Evolutionary conservation across 768 basidiomycete species (phyloP), one percentile per base, ranked within the genome.

Genomic region (Suillus hirtellus): DNA sequence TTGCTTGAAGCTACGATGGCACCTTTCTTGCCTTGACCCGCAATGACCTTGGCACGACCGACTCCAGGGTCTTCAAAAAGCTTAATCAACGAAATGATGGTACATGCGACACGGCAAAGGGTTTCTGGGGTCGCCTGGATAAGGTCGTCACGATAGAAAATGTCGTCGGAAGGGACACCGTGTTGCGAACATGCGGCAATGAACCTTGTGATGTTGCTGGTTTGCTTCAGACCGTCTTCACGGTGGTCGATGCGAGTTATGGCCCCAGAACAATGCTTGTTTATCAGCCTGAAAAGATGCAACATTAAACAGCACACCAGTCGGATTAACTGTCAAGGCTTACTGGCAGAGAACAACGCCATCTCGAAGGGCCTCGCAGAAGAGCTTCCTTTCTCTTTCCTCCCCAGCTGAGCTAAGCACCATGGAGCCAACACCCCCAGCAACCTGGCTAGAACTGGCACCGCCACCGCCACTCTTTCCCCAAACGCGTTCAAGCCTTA

Each of bases 271-370:
- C 86, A 82, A 55, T 92, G 85, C 72, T 89, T 90, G 76, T 93
- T 93, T 80, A 93, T 82, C 64, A 94, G 82, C 66, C 93, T 95
- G 70, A 9, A 59, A 55, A 44, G 64, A 56, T 50, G 60, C 50
- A 61, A 42, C 24, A 42, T 58, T 42, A 27, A 31, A 46, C 31
- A 38, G 50, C 59, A 55, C 35, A 59, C 44, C 34, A 60, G 59
- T 67, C 60, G 43, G 27, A 55, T 21, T 38, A 62, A 67, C 34
- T 21, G 63, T 49, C 46, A 59, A 66, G 42, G 87, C 94, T 78
- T 71, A 96, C 95, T 92, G 89, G 86, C 95, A 95, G 27, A 96
- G 82, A 24, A 96, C 84, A 73, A 88, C 90, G 1, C 95, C 95
- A 77, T 96, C 95, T 68, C 86, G 78, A 61, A 96, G 72, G 0